Conservation (phyloP, 495 filamentous ascomycete genomes). For the Cercophora scortea region DNA sequence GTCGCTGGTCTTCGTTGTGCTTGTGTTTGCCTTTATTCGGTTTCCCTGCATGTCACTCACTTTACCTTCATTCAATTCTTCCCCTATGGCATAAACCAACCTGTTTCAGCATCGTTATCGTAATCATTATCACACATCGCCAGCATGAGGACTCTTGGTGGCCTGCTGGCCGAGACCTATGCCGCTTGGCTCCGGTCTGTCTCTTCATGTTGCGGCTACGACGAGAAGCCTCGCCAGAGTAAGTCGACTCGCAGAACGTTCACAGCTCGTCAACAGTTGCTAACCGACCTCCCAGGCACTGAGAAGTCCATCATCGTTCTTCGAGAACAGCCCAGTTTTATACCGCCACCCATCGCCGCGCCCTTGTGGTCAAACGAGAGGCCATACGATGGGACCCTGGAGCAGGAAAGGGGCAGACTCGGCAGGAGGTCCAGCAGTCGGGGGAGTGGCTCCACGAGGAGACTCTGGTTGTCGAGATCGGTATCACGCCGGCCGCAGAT, state of each 20-base stretch:
- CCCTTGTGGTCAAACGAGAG: constrained; percentile 20
- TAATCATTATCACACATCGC: constrained; percentile 8
- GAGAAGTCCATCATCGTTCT: constrained; percentile 27
- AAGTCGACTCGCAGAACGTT: constrained; percentile 4
- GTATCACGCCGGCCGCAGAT: constrained; percentile 35
- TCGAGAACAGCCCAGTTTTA: constrained; percentile 30
- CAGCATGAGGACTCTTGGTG: constrained; percentile 30
- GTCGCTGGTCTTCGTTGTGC: constrained; percentile 27
- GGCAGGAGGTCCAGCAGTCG: constrained; percentile 21
- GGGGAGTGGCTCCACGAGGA: constrained; percentile 25
- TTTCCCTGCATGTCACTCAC: constrained; percentile 6
- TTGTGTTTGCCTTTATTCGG: not conserved
- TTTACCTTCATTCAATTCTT: not conserved
- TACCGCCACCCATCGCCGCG: constrained; percentile 24
- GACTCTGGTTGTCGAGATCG: constrained; percentile 25
- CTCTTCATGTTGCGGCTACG: constrained; percentile 32
- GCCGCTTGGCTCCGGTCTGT: constrained; percentile 34
- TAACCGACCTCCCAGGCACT: not conserved
- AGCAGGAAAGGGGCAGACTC: constrained; percentile 26
- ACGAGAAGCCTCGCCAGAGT: constrained; percentile 28
- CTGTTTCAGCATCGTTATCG: constrained; percentile 12
- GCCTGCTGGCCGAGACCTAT: constrained; percentile 31
- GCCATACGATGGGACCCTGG: constrained; percentile 17
- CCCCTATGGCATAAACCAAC: constrained; percentile 9
- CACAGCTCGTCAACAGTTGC: too few species aligned